A percentile compares a stretch with the other conserved stretches of the same genome.
phyloP scores from a whole-genome alignment of 805 yeast species.

The Schizosaccharomyces japonicus region DNA sequence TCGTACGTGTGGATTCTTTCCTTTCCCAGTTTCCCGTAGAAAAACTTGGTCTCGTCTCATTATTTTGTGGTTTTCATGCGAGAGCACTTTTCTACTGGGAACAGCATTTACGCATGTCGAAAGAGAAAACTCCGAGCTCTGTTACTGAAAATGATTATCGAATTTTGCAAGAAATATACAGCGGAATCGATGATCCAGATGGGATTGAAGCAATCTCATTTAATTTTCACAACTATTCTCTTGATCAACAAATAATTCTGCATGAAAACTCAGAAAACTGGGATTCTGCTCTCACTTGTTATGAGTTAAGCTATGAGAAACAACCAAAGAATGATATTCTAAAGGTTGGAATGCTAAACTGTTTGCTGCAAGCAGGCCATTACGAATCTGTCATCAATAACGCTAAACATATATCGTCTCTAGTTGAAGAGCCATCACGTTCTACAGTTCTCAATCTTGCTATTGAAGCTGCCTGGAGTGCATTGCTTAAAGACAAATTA shows the following conservation, averaged over 20 bases:
- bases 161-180: constrained; percentile 50
- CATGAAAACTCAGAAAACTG: constrained; percentile 70
- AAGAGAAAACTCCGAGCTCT: constrained; percentile 13
- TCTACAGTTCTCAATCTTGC: background rate
- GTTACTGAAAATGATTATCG: constrained; percentile 13
- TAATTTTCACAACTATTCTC: constrained; percentile 36
- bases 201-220: constrained; percentile 68
- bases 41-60: background rate
- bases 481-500: background rate
- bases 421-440: background rate
- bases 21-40: background rate
- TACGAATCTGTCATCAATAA: constrained; percentile 35
- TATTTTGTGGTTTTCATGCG: constrained; percentile 61
- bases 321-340: constrained; percentile 12
- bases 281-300: constrained; percentile 69
- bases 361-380: constrained; percentile 52
- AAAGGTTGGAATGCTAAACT: constrained; percentile 37
- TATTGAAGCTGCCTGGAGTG: constrained; percentile 34
- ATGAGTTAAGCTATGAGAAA: constrained; percentile 28
- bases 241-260: constrained; percentile 55
- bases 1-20: background rate
- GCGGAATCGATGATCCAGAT: constrained; percentile 72
- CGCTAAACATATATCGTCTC: background rate
- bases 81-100: constrained; percentile 71
- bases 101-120: constrained; percentile 32